Evolutionary conservation across 768 basidiomycete species (phyloP).

Genomic region (Russula compacta): DNA sequence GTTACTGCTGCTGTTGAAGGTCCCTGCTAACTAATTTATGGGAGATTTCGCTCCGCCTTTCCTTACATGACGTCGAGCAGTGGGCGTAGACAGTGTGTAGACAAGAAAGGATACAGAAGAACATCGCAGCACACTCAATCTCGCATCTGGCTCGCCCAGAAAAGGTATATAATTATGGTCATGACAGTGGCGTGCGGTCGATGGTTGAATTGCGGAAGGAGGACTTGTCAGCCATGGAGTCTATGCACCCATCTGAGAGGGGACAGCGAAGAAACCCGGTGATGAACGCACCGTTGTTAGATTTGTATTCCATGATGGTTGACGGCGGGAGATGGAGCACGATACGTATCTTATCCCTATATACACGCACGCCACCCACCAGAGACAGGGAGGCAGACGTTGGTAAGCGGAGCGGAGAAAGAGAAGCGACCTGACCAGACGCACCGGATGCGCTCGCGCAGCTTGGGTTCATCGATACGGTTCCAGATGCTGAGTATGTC

Average conservation of each 20-base stretch:
- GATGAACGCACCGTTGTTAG: slow-evolving; percentile 62
- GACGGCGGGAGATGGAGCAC: slow-evolving; percentile 67
- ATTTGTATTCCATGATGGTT: slow-evolving; percentile 91
- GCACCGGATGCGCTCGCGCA: slow-evolving; percentile 76
- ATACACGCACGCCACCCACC: slow-evolving; percentile 1
- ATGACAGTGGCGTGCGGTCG: slow-evolving; percentile 29
- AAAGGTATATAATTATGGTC: slow-evolving; percentile 9
- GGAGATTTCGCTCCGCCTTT: neutral
- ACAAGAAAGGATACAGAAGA: slow-evolving; percentile 10
- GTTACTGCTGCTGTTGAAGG: neutral
- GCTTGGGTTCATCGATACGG: slow-evolving; percentile 66
- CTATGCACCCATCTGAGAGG: slow-evolving; percentile 30
- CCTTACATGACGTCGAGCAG: slow-evolving; percentile 9
- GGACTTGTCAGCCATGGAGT: slow-evolving; percentile 84
- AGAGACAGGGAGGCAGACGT: neutral
- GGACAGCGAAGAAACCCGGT: neutral
- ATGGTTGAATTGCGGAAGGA: slow-evolving; percentile 48
- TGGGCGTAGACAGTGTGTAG: slow-evolving; percentile 10
- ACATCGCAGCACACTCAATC: neutral
- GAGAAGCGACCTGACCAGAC: slow-evolving; percentile 23
- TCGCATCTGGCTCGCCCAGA: neutral
- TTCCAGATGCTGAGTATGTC: slow-evolving; percentile 95
- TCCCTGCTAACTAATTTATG: neutral
- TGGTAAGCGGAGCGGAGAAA: neutral
- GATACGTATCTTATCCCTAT: slow-evolving; percentile 69